Conservation (phyloP, 306 rosid genomes). For the Quercus bicolor region DNA sequence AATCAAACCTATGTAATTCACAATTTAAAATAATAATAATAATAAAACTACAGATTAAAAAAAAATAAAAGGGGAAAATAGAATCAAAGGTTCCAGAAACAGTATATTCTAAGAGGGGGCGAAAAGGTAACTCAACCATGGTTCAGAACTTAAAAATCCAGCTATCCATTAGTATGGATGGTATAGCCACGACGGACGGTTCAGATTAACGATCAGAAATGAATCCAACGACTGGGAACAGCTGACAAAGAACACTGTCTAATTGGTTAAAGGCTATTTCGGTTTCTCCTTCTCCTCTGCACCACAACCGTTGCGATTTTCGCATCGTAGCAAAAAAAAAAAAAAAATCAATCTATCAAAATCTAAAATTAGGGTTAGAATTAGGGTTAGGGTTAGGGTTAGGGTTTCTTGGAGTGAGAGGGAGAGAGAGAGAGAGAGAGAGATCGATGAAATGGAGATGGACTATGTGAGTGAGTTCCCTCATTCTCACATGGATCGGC, state of each 20-base stretch:
- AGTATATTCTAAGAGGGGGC: too few relatives aligned
- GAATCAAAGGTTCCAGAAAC: too few relatives aligned
- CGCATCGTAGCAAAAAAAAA: background rate
- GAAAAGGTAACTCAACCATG: constrained; percentile 27
- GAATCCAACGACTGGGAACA: constrained; percentile 20
- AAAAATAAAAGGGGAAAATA: too few relatives aligned
- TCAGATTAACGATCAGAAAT: constrained; percentile 12
- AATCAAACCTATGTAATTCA: too few relatives aligned
- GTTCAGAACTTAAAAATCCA: background rate
- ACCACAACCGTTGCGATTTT: background rate
- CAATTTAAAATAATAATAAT: too few relatives aligned
- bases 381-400: constrained; percentile 10
- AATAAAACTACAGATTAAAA: too few relatives aligned
- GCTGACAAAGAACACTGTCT: constrained; percentile 20
- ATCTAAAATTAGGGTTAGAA: constrained; percentile 7
- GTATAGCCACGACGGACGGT: constrained; percentile 3
- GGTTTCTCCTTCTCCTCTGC: constrained; percentile 10
- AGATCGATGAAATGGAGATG: constrained; percentile 31
- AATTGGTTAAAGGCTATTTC: background rate
- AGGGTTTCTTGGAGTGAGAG: background rate
- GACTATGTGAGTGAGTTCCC: constrained; percentile 39
- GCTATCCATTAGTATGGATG: background rate
- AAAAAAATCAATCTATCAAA: background rate
- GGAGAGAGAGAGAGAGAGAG: too few relatives aligned
- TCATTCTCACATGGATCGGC: constrained; percentile 44